phyloP scores from a whole-genome alignment of 371 early-diverging fungal species.

The Apophysomyces trapeziformis region DNA sequence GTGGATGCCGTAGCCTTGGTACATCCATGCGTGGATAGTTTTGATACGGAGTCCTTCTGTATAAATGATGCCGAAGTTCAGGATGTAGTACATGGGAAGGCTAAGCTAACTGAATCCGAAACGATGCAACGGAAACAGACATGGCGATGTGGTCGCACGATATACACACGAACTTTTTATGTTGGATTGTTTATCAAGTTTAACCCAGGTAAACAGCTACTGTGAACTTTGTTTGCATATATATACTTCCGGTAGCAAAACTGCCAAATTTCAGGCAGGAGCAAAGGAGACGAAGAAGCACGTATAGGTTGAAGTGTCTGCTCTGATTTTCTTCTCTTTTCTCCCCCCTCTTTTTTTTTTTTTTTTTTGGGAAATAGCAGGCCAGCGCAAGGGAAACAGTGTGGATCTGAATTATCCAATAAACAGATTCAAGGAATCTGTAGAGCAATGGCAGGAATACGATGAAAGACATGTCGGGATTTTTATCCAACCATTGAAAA shows the following conservation, averaged over 20 bases:
- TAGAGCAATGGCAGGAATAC: slow-evolving; percentile 2
- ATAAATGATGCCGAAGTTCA: slow-evolving; percentile 65
- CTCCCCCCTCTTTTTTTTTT: background rate
- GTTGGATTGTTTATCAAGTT: background rate
- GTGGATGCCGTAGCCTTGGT: slow-evolving; percentile 81
- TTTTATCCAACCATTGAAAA: background rate
- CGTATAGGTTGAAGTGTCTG: background rate
- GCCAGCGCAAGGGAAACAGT: background rate
- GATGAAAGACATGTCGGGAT: background rate
- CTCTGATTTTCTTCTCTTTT: background rate
- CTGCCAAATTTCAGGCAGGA: background rate
- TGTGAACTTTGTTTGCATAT: background rate
- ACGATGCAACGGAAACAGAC: background rate
- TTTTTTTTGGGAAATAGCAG: background rate
- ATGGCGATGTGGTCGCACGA: background rate
- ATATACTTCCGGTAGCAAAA: background rate
- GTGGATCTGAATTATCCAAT: background rate
- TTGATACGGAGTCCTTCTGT: slow-evolving; percentile 72
- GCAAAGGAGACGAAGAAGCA: background rate
- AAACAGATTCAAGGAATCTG: background rate
- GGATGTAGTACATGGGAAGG: slow-evolving; percentile 66
- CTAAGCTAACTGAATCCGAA: too few relatives aligned
- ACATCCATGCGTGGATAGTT: slow-evolving; percentile 92
- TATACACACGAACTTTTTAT: background rate
- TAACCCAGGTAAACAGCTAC: background rate